Evolutionary conservation across 2,329 filamentous ascomycete genomes (phyloP), one percentile per base, ranked within the genome.

Genomic region (Diaporthe sp.): DNA sequence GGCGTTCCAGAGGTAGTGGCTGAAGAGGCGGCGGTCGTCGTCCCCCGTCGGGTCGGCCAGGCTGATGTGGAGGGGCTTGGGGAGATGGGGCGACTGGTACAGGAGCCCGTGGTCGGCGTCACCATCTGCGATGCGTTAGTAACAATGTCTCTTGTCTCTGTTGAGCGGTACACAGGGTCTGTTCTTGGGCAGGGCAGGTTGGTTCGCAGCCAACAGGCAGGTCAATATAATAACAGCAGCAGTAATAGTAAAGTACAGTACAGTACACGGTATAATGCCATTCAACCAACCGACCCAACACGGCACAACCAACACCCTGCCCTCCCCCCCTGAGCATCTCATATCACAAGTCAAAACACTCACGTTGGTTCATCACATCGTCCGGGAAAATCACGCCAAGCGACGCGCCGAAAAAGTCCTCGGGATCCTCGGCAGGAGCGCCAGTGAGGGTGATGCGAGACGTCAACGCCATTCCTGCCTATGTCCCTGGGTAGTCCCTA

Each of bases 1-100:
- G 9, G 92, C 87, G 83, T 95, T 95, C 93, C 93, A 95, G 37
- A 95, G 84, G 82, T 92, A 94, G 81, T 95, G 93, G 77, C 91
- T 91, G 81, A 94, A 95, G 60, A 94, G 87, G 28, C 84, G 82
- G 68, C 92, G 85, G 79, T 91, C 89, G 42, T 87, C 83, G 73
- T 92, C 90, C 44, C 82, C 85, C 44, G 85, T 81, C 17, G 84
- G 91, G 79, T 90, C 85, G 31, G 86, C 83, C 25, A 90, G 85
- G 12, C 84, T 83, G 79, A 90, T 84, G 60, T 81, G 78, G 60
- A 90, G 80, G 15, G 86, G 85, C 71, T 80, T 82, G 22, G 86
- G 87, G 22, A 90, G 85, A 75, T 86, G 85, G 51, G 86, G 89
- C 75, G 88, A 91, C 28, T 84, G 85, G 84, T 94, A 94, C 42